Evolutionary conservation across 2,329 filamentous ascomycete species (phyloP).

Genomic region (Aspergillus sp.): DNA sequence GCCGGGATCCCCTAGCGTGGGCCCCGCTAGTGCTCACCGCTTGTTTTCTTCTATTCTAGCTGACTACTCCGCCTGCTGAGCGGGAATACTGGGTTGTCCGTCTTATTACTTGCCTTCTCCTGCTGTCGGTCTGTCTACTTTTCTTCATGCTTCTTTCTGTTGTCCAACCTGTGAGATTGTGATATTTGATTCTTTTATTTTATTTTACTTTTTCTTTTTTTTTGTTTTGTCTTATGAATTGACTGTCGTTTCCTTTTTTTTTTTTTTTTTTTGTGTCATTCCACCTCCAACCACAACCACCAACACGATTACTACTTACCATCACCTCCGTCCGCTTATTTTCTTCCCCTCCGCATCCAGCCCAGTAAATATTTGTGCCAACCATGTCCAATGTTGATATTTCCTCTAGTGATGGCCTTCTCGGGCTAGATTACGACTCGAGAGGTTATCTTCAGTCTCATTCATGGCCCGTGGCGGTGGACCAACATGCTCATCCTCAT

Average conservation of each 20-base stretch:
- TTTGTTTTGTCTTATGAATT: slow-evolving; percentile 3
- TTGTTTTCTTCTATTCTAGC: slow-evolving; percentile 20
- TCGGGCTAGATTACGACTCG: slow-evolving; percentile 42
- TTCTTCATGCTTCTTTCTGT: not conserved
- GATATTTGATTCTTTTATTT: slow-evolving; percentile 1
- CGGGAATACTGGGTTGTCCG: slow-evolving; percentile 15
- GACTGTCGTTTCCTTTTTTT: not conserved
- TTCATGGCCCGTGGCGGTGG: slow-evolving; percentile 37
- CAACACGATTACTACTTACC: not conserved
- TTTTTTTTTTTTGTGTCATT: slow-evolving; percentile 4
- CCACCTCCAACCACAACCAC: not conserved
- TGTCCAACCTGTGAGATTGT: not conserved
- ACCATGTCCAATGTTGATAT: slow-evolving; percentile 41
- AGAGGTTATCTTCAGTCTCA: slow-evolving; percentile 38
- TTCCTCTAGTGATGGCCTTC: slow-evolving; percentile 36
- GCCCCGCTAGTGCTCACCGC: slow-evolving; percentile 33
- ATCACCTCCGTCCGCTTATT: slow-evolving; percentile 1
- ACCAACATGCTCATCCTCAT: slow-evolving; percentile 26
- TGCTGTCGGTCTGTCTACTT: not conserved
- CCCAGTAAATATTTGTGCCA: slow-evolving; percentile 9
- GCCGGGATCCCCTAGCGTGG: slow-evolving; percentile 31
- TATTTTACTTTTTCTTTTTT: slow-evolving; percentile 6
- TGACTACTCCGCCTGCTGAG: too few relatives aligned
- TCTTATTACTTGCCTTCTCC: slow-evolving; percentile 1
- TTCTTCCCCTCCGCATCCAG: slow-evolving; percentile 11